Percentiles rank a stretch among this genome's conserved stretches.
These are phyloP conservation scores for Pholiota microspora DNA, from an alignment of 768 basidiomycete species.

Conservation along the genomic window DNA sequence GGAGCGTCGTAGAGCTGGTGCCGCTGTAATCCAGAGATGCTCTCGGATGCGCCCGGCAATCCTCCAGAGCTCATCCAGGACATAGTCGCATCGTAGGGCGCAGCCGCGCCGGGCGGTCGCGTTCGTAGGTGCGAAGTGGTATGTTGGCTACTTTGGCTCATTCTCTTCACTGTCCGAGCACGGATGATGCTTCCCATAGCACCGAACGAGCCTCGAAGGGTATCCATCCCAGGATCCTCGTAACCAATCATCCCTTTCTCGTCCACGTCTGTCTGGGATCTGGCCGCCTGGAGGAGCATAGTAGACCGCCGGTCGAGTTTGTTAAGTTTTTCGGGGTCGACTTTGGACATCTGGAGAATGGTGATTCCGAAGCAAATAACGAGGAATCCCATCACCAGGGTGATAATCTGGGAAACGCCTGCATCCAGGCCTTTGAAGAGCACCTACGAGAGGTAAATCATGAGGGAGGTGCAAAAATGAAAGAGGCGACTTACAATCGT, in stretches of 20 bases:
- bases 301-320: slow-evolving; percentile 89
- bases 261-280: slow-evolving; percentile 63
- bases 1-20: slow-evolving; percentile 91
- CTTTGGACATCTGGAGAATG: slow-evolving; percentile 92
- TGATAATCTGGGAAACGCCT: slow-evolving; percentile 75
- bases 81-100: slow-evolving; percentile 28
- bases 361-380: slow-evolving; percentile 91
- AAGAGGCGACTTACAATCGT: slow-evolving; percentile 56
- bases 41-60: slow-evolving; percentile 3
- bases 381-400: slow-evolving; percentile 89
- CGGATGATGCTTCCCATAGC: slow-evolving; percentile 89
- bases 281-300: slow-evolving; percentile 85
- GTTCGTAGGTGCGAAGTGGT: slow-evolving; percentile 28
- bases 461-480: not conserved
- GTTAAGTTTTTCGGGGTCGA: slow-evolving; percentile 78
- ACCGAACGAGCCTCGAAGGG: slow-evolving; percentile 89
- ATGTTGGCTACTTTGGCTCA: slow-evolving; percentile 45
- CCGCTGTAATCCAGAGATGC: slow-evolving; percentile 57
- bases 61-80: slow-evolving; percentile 23
- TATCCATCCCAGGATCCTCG: slow-evolving; percentile 93
- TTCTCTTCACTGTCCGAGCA: slow-evolving; percentile 51
- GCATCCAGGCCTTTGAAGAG: slow-evolving; percentile 90
- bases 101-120: slow-evolving; percentile 35
- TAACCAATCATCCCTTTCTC: slow-evolving; percentile 64
- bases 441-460: slow-evolving; percentile 41